Conservation (phyloP, 2,329 filamentous ascomycete genomes). For the Trichoderma brevicompactum region DNA sequence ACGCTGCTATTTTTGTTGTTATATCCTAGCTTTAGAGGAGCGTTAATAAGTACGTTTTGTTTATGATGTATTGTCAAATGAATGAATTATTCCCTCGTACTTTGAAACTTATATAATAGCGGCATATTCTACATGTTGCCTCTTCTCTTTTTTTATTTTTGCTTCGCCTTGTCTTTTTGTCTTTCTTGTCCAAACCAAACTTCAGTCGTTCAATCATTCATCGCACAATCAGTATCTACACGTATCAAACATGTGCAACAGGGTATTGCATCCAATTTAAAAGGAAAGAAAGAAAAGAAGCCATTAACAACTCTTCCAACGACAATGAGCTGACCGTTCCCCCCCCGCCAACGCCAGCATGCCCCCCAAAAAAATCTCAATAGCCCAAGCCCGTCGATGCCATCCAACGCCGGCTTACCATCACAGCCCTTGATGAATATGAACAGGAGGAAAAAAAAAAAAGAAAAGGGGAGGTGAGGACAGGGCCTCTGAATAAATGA, state of each 20-base stretch:
- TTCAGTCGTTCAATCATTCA: conserved; percentile 17
- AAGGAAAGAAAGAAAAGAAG: background rate
- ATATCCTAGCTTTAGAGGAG: background rate
- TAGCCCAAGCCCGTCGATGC: conserved; percentile 29
- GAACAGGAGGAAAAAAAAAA: conserved; percentile 12
- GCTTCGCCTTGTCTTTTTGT: background rate
- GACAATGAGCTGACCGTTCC: background rate
- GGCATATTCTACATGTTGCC: conserved; percentile 8
- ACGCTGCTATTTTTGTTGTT: conserved; percentile 4
- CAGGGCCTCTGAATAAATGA: conserved; percentile 6
- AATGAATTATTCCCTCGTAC: background rate
- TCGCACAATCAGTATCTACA: conserved; percentile 19
- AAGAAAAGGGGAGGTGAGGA: conserved; percentile 30
- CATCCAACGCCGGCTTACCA: conserved; percentile 30
- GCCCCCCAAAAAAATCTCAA: conserved; percentile 7
- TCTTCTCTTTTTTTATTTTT: background rate
- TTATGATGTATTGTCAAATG: conserved; percentile 2
- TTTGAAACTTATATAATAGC: background rate
- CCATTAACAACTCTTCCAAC: conserved; percentile 1
- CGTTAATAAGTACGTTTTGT: conserved; percentile 8
- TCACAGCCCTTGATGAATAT: conserved; percentile 18
- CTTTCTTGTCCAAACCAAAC: conserved; percentile 6
- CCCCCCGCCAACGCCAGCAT: conserved; percentile 9
- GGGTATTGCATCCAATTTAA: conserved; percentile 22
- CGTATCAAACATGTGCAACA: conserved; percentile 18